These are phyloP conservation scores for Epichloe baconii DNA, from an alignment of 2,329 filamentous ascomycete genomes.

Conservation along the genomic window DNA sequence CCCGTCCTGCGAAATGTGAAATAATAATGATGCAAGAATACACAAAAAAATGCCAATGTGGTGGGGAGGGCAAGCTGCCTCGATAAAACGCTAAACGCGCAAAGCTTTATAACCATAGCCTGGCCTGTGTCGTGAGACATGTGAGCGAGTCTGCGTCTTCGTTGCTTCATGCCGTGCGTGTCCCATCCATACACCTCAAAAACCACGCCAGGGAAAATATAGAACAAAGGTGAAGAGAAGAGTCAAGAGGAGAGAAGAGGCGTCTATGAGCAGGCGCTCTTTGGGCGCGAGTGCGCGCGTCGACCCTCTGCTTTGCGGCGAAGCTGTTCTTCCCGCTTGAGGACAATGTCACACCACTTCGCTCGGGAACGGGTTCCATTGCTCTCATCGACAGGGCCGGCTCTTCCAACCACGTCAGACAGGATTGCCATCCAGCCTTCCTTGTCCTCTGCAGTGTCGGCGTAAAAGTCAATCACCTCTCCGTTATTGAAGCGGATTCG, in stretches of 20 bases:
- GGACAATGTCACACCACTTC: constrained; percentile 55
- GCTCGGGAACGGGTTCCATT: constrained; percentile 30
- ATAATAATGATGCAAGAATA: not conserved
- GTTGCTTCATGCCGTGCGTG: constrained; percentile 1
- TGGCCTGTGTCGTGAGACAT: constrained; percentile 1
- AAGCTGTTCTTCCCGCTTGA: constrained; percentile 50
- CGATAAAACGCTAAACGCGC: not conserved
- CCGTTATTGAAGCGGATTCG: constrained; percentile 97
- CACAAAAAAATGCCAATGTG: not conserved
- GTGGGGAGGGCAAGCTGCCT: not conserved
- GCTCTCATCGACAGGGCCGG: constrained; percentile 32
- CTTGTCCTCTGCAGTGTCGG: constrained; percentile 76
- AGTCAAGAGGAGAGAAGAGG: not conserved
- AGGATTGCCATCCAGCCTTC: constrained; percentile 91
- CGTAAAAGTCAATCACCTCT: constrained; percentile 97
- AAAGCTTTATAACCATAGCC: not conserved
- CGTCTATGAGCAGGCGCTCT: constrained; percentile 36
- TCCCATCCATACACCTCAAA: not conserved
- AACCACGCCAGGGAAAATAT: not conserved
- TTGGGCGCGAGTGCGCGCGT: constrained; percentile 41
- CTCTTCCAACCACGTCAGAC: constrained; percentile 52
- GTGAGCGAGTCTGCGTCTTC: not conserved
- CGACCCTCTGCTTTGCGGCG: constrained; percentile 39
- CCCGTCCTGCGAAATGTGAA: not conserved
- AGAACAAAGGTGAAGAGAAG: not conserved